Evolutionary conservation across 108 stramenopile genomes (phyloP), one percentile per base, ranked within the genome.

Genomic region (Stephanodiscus triporus): DNA sequence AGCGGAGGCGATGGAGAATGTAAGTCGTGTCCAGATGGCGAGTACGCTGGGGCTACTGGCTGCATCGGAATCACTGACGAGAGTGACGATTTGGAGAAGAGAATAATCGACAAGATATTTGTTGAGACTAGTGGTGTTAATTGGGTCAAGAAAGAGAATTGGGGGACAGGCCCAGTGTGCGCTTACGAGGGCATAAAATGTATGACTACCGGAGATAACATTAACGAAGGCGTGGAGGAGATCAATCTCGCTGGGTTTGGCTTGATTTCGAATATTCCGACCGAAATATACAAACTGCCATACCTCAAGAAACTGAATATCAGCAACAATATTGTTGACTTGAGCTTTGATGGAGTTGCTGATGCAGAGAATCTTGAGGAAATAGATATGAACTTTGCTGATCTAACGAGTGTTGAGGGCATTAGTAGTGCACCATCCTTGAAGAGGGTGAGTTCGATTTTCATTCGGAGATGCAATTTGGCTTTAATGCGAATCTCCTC

Each of bases 151-250:
- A 67, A 45, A 20, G 70, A 68, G 26, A 84, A 87, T 56, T 95
- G 94, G 94, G 43, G 67, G 6, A 66, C 76, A 20, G 68, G 36
- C 5, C 17, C 75, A 11, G 72, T 90, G 27, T 95, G 94, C 75
- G 66, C 84, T 23, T 95, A 91, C 82, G 80, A 90, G 61, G 94
- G 94, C 37, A 75, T 95, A 26, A 84, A 68, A 10, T 95, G 94
- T 42, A n/a, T n/a, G n/a, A n/a, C n/a, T n/a, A 61, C 23, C n/a
- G 76, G 61, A 20, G 40, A 70, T 10, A 76, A 70, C 53, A 37
- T 40, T 9, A 77, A 83, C 19, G 75, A 75, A 51, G 83, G 85
- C 42, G 81, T 91, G 16, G 76, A 76, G 1, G 88, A 80, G 43
- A 73, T 92, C 16, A 37, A 83, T 22, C 68, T 92, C 29, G 36